Conservation (phyloP, 257 asterid genomes). For the Fraxinus anomala region DNA sequence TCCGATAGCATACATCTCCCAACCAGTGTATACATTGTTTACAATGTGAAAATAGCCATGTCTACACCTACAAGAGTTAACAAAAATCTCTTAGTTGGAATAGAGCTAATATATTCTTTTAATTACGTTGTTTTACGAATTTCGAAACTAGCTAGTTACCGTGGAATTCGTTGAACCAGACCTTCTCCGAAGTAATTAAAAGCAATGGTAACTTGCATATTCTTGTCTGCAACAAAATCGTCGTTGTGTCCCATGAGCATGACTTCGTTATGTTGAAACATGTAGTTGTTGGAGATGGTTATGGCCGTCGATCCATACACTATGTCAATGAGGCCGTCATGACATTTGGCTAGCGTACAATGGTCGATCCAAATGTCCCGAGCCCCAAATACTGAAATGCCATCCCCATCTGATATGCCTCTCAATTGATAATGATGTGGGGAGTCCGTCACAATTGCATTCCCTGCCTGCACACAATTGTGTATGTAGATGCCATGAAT, state of each 20-base stretch:
- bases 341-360: constrained; percentile 58
- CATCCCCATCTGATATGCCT: constrained; percentile 71
- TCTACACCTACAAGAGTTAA: constrained; percentile 50
- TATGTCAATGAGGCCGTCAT: constrained; percentile 64
- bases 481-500: constrained; percentile 66
- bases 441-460: constrained; percentile 46
- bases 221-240: constrained; percentile 48
- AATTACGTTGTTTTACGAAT: background rate
- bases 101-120: background rate
- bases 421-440: constrained; percentile 55
- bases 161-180: constrained; percentile 67
- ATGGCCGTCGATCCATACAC: constrained; percentile 61
- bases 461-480: constrained; percentile 57
- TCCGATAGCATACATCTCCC: constrained; percentile 83
- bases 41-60: constrained; percentile 76
- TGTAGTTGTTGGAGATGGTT: constrained; percentile 65
- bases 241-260: constrained; percentile 80
- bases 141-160: constrained; percentile 40
- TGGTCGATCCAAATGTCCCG: constrained; percentile 73
- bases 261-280: constrained; percentile 67
- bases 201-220: constrained; percentile 74
- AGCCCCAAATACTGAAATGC: constrained; percentile 57
- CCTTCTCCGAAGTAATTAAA: constrained; percentile 75
- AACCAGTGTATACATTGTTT: constrained; percentile 72
- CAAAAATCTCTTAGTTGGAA: constrained; percentile 2